phyloP scores from a whole-genome alignment of 257 asterid genomes.

The Solanum chiquidenum region DNA sequence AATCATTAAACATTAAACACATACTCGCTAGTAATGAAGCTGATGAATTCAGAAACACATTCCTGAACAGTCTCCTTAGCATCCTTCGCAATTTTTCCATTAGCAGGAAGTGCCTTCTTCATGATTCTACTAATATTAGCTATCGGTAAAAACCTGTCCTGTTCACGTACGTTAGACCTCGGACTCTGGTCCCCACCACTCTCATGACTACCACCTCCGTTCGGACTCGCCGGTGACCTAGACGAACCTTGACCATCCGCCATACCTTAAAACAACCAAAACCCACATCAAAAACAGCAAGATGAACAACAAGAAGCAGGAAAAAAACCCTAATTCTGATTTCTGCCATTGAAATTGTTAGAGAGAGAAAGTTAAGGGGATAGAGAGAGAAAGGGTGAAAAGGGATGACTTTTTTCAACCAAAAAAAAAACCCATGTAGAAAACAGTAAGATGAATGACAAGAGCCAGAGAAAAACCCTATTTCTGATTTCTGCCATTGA shows the following conservation, averaged over 20 bases:
- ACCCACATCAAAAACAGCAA: not conserved
- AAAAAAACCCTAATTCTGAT: not conserved
- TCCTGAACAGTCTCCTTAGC: conserved; percentile 88
- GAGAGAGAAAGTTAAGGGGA: not conserved
- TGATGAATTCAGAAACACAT: conserved; percentile 75
- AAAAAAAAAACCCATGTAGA: not conserved
- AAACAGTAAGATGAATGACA: not conserved
- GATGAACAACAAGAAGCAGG: not conserved
- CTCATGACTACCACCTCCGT: conserved; percentile 53
- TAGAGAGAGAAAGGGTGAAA: not conserved
- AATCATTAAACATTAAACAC: not conserved
- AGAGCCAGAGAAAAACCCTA: not conserved
- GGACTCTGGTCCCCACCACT: conserved; percentile 78
- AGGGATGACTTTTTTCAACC: not conserved
- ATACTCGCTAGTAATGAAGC: conserved; percentile 87
- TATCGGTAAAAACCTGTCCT: conserved; percentile 68
- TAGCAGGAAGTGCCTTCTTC: conserved; percentile 74
- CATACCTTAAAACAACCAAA: conserved; percentile 24
- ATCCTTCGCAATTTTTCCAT: conserved; percentile 77
- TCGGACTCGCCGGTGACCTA: conserved; percentile 48
- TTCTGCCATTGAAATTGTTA: not conserved
- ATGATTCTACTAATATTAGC: conserved; percentile 78
- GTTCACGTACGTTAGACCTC: conserved; percentile 64
- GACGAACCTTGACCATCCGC: conserved; percentile 48
- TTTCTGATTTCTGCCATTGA: not conserved